Base-by-base conservation (phyloP, 371 early-diverging fungal species). In the Mortierella sp. region DNA sequence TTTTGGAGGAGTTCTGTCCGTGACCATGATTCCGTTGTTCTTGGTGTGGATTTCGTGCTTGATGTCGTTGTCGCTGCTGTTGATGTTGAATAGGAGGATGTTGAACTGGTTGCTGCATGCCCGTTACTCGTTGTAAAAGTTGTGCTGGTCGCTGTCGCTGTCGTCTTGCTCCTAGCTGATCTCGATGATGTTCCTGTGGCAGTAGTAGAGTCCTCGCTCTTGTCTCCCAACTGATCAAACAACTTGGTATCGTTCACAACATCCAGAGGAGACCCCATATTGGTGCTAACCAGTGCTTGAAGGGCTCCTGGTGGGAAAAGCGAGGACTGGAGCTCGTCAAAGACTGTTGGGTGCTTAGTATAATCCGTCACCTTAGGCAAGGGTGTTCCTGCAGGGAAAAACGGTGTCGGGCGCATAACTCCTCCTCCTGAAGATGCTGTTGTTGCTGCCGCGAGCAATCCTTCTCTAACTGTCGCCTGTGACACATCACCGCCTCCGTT, bases 281-380 rank as follows among this genome's bases (percentile, higher is more conserved):
- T 70, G 38, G 71, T 73, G 68, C 65, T 76, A 6, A 79, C 80
- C 5, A 83, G n/a, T 2, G 83, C 79, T 47, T 83, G 68, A 1
- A 83, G 77, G 5, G 83, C 79, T 28, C 83, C 83, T 10, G 83
- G 83, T 9, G 83, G 83, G 47, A 83, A 83, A 21, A 83, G 68
- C 11, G 83, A 83, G 9, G 83, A 83, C 65, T 83, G 83, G 13
- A 83, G 74, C 38, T 83, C 80, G 57, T 79, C 76, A 60, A 60
- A 73, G 8, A 34, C 77, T 48, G 16, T 79, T 55, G n/a, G 80
- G 71, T 26, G 72, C 38, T 74, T 74, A 4, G 19, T 26, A 68
- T 75, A 83, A 28, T 42, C 65, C 34, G 65, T 65, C 9, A 65
- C 14, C 72, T 72, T 72, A 31, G 72, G 50, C 3, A 72, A 34